Evolutionary conservation across 2,329 filamentous ascomycete genomes (phyloP).

Genomic region (Penicillium sp.): DNA sequence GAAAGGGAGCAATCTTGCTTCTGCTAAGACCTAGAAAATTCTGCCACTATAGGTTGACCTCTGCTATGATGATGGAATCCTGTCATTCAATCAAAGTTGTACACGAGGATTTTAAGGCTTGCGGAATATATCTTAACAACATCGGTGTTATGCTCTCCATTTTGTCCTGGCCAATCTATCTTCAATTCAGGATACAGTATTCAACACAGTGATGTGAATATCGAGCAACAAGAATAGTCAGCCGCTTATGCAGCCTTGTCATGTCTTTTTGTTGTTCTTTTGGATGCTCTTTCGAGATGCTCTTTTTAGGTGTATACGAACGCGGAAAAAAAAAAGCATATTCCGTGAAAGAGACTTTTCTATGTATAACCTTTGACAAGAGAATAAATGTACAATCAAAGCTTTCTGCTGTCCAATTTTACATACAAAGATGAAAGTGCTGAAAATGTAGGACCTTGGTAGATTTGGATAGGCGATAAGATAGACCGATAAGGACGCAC

Average conservation of each 20-base stretch:
- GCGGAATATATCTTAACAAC: neutral
- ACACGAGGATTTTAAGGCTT: neutral
- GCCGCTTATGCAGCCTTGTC: no score
- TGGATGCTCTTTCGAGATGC: no score
- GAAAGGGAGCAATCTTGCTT: neutral
- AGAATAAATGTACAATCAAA: neutral
- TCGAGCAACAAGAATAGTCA: no score
- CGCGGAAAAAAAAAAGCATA: no score
- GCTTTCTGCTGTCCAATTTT: neutral
- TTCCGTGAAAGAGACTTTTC: no score
- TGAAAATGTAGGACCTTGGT: neutral
- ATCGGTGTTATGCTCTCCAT: neutral
- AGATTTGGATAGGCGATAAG: constrained; percentile 33
- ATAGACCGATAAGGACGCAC: constrained; percentile 44
- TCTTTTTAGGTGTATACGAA: no score
- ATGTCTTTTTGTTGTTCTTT: no score
- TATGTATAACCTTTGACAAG: no score
- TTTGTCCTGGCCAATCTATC: neutral
- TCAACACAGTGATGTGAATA: fast-evolving
- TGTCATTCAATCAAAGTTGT: neutral
- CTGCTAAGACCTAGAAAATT: neutral
- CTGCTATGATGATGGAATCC: neutral
- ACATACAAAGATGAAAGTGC: neutral
- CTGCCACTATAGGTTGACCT: neutral
- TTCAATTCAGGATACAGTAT: no score